phyloP scores from a whole-genome alignment of 169 alveolate genomes.

The Pseudocohnilembus persalinus region DNA sequence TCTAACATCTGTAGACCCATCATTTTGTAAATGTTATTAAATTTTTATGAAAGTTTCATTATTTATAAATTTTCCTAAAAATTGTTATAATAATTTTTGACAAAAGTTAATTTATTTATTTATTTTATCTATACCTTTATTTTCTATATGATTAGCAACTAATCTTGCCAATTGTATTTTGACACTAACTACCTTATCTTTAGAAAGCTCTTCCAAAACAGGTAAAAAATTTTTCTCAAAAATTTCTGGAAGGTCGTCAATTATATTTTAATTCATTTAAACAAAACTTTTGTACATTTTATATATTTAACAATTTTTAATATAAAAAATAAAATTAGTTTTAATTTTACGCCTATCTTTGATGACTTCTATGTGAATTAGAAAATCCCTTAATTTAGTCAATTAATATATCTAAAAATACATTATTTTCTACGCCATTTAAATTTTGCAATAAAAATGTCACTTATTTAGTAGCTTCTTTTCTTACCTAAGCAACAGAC shows the following conservation, averaged over 20 bases:
- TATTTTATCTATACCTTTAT: background rate
- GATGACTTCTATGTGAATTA: background rate
- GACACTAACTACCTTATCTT: conserved; percentile 26
- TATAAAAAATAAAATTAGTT: background rate
- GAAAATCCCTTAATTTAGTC: conserved; percentile 15
- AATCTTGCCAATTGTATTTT: conserved; percentile 2
- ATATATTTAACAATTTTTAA: background rate
- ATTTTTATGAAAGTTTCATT: background rate
- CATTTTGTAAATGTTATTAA: background rate
- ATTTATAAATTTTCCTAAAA: background rate
- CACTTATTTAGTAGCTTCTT: conserved; percentile 24
- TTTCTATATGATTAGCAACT: background rate
- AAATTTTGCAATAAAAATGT: background rate
- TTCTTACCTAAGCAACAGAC: conserved; percentile 35
- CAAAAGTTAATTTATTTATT: too few species aligned
- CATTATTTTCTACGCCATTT: background rate
- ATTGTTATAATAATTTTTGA: too few species aligned
- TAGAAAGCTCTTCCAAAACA: background rate
- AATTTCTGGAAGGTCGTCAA: conserved; percentile 1
- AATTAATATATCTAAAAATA: background rate
- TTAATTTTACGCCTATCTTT: conserved; percentile 18
- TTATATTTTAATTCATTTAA: conserved; percentile 5
- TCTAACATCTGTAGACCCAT: background rate
- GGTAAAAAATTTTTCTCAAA: conserved; percentile 6
- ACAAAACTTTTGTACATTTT: background rate